Evolutionary conservation across 139 green algal species (phyloP).

Genomic region (Klebsormidium nitens): DNA sequence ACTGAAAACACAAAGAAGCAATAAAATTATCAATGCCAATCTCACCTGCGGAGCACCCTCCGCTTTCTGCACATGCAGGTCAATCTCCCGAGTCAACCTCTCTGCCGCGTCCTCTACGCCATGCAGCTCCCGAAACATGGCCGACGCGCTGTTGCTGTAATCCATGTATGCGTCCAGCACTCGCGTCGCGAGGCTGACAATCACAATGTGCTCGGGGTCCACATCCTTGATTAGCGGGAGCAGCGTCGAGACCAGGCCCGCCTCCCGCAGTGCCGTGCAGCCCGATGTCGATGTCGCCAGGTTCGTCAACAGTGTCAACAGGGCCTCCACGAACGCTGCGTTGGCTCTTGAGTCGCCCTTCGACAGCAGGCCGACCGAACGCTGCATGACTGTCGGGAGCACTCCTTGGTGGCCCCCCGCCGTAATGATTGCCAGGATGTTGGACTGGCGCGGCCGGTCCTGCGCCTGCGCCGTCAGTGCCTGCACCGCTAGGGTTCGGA

Average conservation of each 20-base stretch:
- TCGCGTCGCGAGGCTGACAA: conserved; percentile 66
- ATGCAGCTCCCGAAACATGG: conserved; percentile 76
- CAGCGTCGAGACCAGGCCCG: conserved; percentile 70
- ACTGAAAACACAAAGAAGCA: too few species aligned
- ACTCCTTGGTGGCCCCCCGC: conserved; percentile 65
- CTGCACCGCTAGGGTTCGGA: conserved; percentile 67
- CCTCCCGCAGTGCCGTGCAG: conserved; percentile 65
- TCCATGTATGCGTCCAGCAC: conserved; percentile 90
- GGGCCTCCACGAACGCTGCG: conserved; percentile 66
- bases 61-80: background rate
- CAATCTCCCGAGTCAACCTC: conserved; percentile 59
- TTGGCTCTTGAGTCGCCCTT: background rate
- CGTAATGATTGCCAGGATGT: conserved; percentile 62
- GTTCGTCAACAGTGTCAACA: conserved; percentile 68
- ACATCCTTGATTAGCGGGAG: conserved; percentile 67
- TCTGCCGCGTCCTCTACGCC: conserved; percentile 67
- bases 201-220: conserved; percentile 51
- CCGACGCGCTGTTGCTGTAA: conserved; percentile 53
- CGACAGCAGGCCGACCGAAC: conserved; percentile 29
- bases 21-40: too few species aligned
- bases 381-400: conserved; percentile 72
- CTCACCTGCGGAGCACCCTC: too few species aligned
- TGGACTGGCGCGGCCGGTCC: conserved; percentile 61
- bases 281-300: conserved; percentile 65
- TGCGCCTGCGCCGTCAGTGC: conserved; percentile 59